Conservation (phyloP, 1,284 basidiomycete species). For the Pyrrhoderma lamaoense region DNA sequence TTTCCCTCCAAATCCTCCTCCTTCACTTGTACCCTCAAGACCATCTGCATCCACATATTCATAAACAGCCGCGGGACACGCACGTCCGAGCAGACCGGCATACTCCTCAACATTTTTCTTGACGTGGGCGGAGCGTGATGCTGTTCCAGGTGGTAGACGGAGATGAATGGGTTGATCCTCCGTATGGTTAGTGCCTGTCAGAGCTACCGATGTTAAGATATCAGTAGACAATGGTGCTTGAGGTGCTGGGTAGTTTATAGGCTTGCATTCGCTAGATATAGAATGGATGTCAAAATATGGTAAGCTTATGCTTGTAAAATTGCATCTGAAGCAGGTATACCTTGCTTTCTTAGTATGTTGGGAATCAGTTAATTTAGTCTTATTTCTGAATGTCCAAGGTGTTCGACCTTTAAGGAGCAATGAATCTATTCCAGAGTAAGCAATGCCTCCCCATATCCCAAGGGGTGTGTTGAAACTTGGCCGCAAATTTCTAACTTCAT, state of each 20-base stretch:
- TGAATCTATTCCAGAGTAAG: constrained; percentile 87
- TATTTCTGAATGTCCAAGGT: constrained; percentile 88
- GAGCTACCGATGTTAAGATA: constrained; percentile 82
- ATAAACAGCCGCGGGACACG: constrained; percentile 95
- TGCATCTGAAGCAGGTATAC: constrained; percentile 21
- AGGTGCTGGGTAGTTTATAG: constrained; percentile 87
- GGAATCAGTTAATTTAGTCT: constrained; percentile 55
- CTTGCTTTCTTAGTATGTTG: constrained; percentile 64
- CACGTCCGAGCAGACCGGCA: constrained; percentile 81
- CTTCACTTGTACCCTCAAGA: constrained; percentile 41
- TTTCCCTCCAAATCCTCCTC: constrained; percentile 67
- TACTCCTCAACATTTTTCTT: constrained; percentile 73
- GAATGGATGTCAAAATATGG: background rate
- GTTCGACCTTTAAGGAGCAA: constrained; percentile 80
- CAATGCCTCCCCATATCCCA: constrained; percentile 84
- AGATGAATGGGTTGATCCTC: constrained; percentile 95
- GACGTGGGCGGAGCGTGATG: constrained; percentile 60
- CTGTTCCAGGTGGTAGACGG: constrained; percentile 52
- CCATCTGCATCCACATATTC: constrained; percentile 84
- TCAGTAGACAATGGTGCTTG: constrained; percentile 93
- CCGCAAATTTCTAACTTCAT: constrained; percentile 89
- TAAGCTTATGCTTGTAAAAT: background rate
- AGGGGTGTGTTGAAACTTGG: constrained; percentile 85
- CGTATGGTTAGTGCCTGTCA: constrained; percentile 95
- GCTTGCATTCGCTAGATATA: constrained; percentile 51